Conservation (phyloP, 805 yeast species). For the Suhomyces faveliae region DNA sequence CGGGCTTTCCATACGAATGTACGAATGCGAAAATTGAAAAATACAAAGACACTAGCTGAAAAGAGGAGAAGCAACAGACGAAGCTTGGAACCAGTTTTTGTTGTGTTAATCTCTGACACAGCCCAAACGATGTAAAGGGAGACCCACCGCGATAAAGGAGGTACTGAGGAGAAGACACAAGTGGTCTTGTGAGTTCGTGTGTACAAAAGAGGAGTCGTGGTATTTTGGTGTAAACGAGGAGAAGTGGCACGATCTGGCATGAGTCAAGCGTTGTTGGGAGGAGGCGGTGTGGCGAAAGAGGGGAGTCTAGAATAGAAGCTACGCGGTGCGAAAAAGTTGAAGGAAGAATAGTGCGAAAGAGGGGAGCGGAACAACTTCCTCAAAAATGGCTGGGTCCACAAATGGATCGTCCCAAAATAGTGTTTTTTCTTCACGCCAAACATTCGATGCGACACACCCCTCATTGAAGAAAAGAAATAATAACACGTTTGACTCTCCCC, state of each 20-base stretch:
- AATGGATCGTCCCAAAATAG: background rate
- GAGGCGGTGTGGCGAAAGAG: conserved; percentile 3
- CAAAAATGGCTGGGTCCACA: background rate
- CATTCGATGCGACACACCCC: background rate
- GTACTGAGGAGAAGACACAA: background rate
- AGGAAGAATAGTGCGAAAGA: conserved; percentile 3
- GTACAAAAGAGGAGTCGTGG: background rate
- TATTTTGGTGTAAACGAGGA: background rate
- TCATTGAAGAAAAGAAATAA: background rate
- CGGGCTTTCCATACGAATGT: no score
- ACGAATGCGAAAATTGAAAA: background rate
- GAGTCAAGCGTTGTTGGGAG: conserved; percentile 2
- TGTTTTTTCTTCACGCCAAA: background rate
- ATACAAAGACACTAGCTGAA: no score
- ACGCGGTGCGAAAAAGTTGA: background rate
- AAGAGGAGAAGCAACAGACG: background rate
- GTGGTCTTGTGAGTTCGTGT: background rate
- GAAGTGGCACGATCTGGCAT: background rate
- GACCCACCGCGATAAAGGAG: no score
- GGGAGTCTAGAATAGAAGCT: conserved; percentile 1
- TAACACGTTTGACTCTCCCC: background rate
- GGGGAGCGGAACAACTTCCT: conserved; percentile 3
- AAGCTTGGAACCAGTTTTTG: background rate
- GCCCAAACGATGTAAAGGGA: background rate
- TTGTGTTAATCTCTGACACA: no score